Evolutionary conservation across 1,139 yeast species (phyloP).

Genomic region (Yamadazyma songkhlaensis): DNA sequence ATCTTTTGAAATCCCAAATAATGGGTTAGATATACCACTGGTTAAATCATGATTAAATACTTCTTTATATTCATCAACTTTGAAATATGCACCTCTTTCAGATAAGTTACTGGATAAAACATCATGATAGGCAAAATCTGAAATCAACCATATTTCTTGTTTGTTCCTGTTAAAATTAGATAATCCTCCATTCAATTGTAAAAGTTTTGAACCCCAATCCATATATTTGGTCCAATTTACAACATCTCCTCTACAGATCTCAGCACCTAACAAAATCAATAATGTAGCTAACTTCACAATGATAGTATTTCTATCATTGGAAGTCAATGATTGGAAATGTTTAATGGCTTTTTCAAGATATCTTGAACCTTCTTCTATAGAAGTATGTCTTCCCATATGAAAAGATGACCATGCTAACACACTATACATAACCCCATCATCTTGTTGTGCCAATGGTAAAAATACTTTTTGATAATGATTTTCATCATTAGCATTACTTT

Average conservation of each 20-base stretch:
- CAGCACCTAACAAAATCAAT: conserved; percentile 66
- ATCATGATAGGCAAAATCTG: conserved; percentile 84
- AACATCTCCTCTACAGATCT: conserved; percentile 75
- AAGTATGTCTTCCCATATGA: conserved; percentile 47
- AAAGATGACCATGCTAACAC: conserved; percentile 79
- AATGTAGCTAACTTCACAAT: conserved; percentile 59
- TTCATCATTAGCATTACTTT: conserved; percentile 36
- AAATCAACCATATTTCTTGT: conserved; percentile 68
- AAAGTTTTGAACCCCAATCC: conserved; percentile 58
- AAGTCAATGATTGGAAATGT: conserved; percentile 29
- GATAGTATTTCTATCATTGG: conserved; percentile 17
- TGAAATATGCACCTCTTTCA: conserved; percentile 57
- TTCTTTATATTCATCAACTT: conserved; percentile 53
- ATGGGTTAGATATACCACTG: conserved; percentile 55
- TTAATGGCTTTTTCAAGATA: conserved; percentile 47
- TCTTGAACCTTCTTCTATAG: conserved; percentile 42
- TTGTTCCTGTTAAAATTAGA: conserved; percentile 51
- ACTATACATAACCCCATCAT: conserved; percentile 65
- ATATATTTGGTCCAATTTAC: conserved; percentile 64
- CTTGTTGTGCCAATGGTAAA: conserved; percentile 71
- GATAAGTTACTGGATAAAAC: conserved; percentile 60
- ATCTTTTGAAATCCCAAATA: conserved; percentile 71
- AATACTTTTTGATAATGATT: conserved; percentile 73
- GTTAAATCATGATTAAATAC: conserved; percentile 43
- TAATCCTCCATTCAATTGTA: conserved; percentile 58